phyloP scores from a whole-genome alignment of 805 yeast species.

The Starmerella riodocensis region DNA sequence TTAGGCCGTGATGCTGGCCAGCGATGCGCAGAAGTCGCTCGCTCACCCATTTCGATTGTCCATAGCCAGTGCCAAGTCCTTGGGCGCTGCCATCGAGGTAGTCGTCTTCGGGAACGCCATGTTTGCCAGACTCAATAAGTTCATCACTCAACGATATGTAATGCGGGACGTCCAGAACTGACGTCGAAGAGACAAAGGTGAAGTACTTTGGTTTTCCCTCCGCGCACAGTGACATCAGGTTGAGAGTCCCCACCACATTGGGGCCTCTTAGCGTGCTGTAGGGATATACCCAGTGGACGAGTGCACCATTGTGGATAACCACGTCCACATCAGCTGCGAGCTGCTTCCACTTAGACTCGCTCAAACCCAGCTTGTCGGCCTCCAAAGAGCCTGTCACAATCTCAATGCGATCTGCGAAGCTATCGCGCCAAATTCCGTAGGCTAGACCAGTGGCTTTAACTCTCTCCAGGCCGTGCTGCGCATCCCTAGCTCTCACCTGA shows the following conservation, averaged over 20 bases:
- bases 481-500: constrained; percentile 76
- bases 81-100: constrained; percentile 64
- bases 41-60: constrained; percentile 96
- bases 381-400: constrained; percentile 77
- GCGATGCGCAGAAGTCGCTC: constrained; percentile 81
- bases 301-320: constrained; percentile 90
- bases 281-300: constrained; percentile 98
- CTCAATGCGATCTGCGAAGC: constrained; percentile 44
- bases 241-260: constrained; percentile 77
- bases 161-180: constrained; percentile 75
- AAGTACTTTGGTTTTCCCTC: constrained; percentile 75
- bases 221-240: constrained; percentile 65
- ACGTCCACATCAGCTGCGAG: constrained; percentile 57
- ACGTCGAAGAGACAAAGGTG: constrained; percentile 90
- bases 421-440: constrained; percentile 67
- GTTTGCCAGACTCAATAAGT: constrained; percentile 45
- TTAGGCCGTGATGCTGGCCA: constrained; percentile 62
- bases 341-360: constrained; percentile 40
- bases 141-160: constrained; percentile 66
- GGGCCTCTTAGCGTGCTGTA: constrained; percentile 82
- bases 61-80: constrained; percentile 87
- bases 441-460: constrained; percentile 60
- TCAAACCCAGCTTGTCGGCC: constrained; percentile 55
- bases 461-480: constrained; percentile 61
- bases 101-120: constrained; percentile 73